Evolutionary conservation across 176 grass and related monocot genomes (phyloP).

Genomic region (Pontederia paniculata): DNA sequence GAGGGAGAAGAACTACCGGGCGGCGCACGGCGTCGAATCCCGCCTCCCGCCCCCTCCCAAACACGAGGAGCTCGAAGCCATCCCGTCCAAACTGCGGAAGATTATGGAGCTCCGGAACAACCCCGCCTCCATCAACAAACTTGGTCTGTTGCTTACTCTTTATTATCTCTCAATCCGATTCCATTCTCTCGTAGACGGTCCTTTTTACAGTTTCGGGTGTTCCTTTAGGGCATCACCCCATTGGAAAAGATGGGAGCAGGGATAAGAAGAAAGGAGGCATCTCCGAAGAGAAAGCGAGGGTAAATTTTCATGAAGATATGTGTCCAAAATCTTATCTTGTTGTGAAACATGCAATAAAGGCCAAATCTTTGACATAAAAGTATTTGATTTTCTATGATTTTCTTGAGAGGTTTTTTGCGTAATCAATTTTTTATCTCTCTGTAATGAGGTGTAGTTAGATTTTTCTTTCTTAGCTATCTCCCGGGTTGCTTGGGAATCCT

Average conservation of each 20-base stretch:
- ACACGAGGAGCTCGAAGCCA: slow-evolving; percentile 57
- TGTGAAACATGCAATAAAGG: not conserved
- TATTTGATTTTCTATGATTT: too few species aligned
- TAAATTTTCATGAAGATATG: not conserved
- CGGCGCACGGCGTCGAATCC: slow-evolving; percentile 41
- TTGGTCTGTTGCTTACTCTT: not conserved
- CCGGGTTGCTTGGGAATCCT: too few species aligned
- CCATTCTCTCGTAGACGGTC: not conserved
- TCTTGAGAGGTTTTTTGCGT: too few species aligned
- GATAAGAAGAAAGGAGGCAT: not conserved
- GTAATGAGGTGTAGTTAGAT: too few species aligned
- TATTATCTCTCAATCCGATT: not conserved
- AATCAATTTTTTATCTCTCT: too few species aligned
- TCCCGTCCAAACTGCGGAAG: slow-evolving; percentile 75
- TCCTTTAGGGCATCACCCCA: not conserved
- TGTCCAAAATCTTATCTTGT: not conserved
- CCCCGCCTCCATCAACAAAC: not conserved
- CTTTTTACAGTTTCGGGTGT: not conserved
- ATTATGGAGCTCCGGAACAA: slow-evolving; percentile 62
- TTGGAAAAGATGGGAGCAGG: not conserved
- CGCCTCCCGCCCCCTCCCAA: slow-evolving; percentile 68
- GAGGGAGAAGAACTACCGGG: slow-evolving; percentile 84
- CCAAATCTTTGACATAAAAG: too few species aligned
- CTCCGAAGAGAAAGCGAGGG: slow-evolving; percentile 6
- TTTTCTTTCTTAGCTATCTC: too few species aligned